Conservation (phyloP, 176 grass and related monocot species). For the Hordeum marinum region DNA sequence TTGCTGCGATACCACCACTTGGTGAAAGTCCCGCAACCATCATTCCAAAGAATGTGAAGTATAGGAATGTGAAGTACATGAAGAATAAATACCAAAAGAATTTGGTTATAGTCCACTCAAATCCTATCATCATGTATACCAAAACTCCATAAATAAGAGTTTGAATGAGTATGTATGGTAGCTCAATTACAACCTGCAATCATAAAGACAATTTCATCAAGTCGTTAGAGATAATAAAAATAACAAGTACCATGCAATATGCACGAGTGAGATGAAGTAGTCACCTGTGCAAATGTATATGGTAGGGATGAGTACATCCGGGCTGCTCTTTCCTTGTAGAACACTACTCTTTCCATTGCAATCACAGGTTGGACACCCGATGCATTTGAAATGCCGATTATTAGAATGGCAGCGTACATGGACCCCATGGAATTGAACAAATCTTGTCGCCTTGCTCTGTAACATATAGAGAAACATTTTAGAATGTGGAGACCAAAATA, state of each 20-base stretch:
- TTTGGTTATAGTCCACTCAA: constrained; percentile 44
- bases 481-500: background rate
- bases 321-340: constrained; percentile 46
- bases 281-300: constrained; percentile 58
- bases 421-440: constrained; percentile 65
- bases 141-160: constrained; percentile 41
- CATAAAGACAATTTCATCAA: background rate
- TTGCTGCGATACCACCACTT: background rate
- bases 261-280: background rate
- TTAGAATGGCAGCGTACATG: constrained; percentile 51
- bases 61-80: constrained; percentile 58
- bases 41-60: constrained; percentile 73
- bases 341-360: constrained; percentile 46
- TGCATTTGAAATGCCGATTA: constrained; percentile 42
- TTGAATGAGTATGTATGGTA: constrained; percentile 45
- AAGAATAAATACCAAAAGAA: constrained; percentile 73
- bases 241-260: background rate
- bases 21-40: constrained; percentile 35
- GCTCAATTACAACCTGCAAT: constrained; percentile 47
- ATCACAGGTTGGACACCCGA: constrained; percentile 38
- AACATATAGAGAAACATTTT: background rate
- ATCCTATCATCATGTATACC: constrained; percentile 49
- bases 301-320: constrained; percentile 66
- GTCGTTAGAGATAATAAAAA: background rate
- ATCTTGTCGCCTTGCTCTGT: constrained; percentile 39